Evolutionary conservation across 2,329 filamentous ascomycete genomes (phyloP).

Genomic region (Hirsutella rhossiliensis): DNA sequence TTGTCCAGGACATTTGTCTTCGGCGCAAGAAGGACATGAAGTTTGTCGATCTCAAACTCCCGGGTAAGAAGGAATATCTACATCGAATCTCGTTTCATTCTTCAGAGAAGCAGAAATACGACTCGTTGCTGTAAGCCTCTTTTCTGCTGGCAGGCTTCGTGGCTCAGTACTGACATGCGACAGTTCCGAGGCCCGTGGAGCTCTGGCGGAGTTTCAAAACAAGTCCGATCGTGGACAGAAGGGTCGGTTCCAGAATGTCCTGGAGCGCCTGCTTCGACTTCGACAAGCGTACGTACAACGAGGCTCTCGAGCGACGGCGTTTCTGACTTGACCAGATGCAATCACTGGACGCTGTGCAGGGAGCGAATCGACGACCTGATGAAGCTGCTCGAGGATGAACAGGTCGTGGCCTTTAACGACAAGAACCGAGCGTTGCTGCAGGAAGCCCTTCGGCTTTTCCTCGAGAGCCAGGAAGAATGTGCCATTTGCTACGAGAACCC

Average conservation of each 20-base stretch:
- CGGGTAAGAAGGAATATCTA: conserved; percentile 65
- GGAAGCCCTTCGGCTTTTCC: conserved; percentile 60
- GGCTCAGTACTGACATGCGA: conserved; percentile 2
- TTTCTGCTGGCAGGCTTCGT: neutral
- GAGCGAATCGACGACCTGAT: conserved; percentile 63
- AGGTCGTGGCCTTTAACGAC: conserved; percentile 55
- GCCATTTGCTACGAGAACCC: conserved; percentile 67
- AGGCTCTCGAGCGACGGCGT: neutral
- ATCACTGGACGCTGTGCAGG: conserved; percentile 76
- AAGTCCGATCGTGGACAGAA: conserved; percentile 27
- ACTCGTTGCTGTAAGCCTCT: conserved; percentile 50
- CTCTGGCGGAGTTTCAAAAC: conserved; percentile 47
- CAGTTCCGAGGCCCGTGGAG: conserved; percentile 62
- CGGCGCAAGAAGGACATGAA: conserved; percentile 79
- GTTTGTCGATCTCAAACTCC: conserved; percentile 72
- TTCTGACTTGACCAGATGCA: conserved; percentile 39
- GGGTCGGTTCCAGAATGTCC: conserved; percentile 57
- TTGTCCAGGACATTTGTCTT: conserved; percentile 73
- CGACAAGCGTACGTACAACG: conserved; percentile 50
- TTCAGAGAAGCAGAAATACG: conserved; percentile 68
- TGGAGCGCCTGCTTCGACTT: conserved; percentile 72
- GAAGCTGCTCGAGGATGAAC: conserved; percentile 53
- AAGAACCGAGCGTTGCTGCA: conserved; percentile 65
- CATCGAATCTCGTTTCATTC: conserved; percentile 61
- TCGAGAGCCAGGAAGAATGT: conserved; percentile 75